Base-by-base conservation (phyloP, 805 yeast species). In the Saturnispora quitensis region DNA sequence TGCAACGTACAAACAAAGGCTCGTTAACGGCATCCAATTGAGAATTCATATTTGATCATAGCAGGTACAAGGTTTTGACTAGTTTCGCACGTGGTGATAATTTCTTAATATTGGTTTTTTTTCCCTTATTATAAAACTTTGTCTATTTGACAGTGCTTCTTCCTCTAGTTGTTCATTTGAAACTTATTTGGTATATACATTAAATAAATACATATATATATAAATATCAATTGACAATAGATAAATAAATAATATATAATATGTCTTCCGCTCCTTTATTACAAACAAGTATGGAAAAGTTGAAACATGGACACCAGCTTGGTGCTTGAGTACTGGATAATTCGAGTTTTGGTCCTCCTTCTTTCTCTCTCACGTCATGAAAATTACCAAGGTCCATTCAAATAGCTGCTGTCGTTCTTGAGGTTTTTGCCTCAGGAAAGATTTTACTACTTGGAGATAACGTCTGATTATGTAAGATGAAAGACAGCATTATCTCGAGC, bases 241-340 rank as follows among this genome's bases (percentile, higher is more conserved):
- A 25, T 25, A 40, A 27, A 40, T 18, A 12, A 31, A 31, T 13
- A 25, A 25, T 25, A 25, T 25, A 12, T 31, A 31, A 31, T 4
- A 82, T 82, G 89, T 82, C 88, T 3, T 74, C 87, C 24, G 82
- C 83, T 42, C 89, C 91, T 28, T 69, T 85, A 51, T 71, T 85
- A 62, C 90, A 86, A 64, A 76, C 84, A 44, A 84, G 87, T 69
- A 68, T 42, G 78, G 67, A 8, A n/a, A 25, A 24, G 8, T 31
- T 22, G 18, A 20, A 15, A 28, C 13, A 20, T 10, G 20, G n/a
- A 7, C 9, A 25, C 7, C 28, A 7, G 28, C 5, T 17, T 13
- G 40, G 40, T 36, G 20, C 34, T 31, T 12, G 13, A 31, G 13
- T 31, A 31, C 5, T 25, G 28, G 9, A 25, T 6, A 25, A 25